Conservation (phyloP, 2,329 filamentous ascomycete genomes). For the Zasmidium cellare region DNA sequence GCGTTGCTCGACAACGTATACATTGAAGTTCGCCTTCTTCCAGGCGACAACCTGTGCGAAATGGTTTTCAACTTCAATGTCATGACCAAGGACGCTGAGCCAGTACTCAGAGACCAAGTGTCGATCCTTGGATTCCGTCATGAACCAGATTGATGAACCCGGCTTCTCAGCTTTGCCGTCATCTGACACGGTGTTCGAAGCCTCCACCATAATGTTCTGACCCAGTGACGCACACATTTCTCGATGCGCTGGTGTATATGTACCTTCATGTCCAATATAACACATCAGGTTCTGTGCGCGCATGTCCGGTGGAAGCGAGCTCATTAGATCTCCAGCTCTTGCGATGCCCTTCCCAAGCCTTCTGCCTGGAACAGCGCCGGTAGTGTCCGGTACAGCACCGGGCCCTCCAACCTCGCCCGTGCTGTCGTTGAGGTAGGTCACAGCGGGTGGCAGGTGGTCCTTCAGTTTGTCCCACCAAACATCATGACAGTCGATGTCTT, state of each 20-base stretch:
- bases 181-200: constrained; percentile 64
- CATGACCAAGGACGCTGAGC: constrained; percentile 86
- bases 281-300: constrained; percentile 97
- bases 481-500: constrained; percentile 91
- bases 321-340: constrained; percentile 89
- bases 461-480: constrained; percentile 82
- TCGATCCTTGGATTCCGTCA: constrained; percentile 94
- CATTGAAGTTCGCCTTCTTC: constrained; percentile 90
- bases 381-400: constrained; percentile 53
- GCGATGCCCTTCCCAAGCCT: constrained; percentile 61
- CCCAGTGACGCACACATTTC: constrained; percentile 97
- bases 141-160: constrained; percentile 96
- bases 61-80: constrained; percentile 95
- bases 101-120: constrained; percentile 92
- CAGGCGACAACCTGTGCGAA: constrained; percentile 95
- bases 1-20: constrained; percentile 88
- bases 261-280: constrained; percentile 96
- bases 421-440: constrained; percentile 89
- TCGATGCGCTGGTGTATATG: constrained; percentile 89
- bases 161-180: constrained; percentile 70
- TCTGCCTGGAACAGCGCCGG: constrained; percentile 39
- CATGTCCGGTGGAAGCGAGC: constrained; percentile 81
- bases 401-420: constrained; percentile 60
- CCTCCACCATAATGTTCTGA: constrained; percentile 98
- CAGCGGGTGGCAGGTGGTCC: constrained; percentile 72